phyloP scores from a whole-genome alignment of 768 basidiomycete species.

The Rhodosporidiobolus odoratus region DNA sequence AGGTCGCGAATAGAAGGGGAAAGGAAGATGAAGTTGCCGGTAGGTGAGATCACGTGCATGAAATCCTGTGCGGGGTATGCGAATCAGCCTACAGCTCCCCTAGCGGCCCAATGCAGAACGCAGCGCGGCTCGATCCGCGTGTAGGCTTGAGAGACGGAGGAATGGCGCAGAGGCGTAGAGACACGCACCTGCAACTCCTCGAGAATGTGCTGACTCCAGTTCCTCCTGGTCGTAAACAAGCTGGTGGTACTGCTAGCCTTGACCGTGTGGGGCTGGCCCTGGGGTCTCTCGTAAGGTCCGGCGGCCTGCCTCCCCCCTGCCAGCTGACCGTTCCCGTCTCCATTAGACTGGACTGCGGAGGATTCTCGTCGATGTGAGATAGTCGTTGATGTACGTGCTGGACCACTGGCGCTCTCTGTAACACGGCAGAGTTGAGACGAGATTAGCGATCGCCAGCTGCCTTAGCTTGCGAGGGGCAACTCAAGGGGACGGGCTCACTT shows the following conservation, averaged over 20 bases:
- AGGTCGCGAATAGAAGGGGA: constrained; percentile 74
- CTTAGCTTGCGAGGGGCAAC: too few species aligned
- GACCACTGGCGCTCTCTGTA: too few species aligned
- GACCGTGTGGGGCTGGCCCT: constrained; percentile 22
- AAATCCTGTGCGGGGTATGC: constrained; percentile 55
- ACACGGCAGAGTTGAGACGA: too few species aligned
- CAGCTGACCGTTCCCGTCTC: neutral
- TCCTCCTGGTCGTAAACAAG: constrained; percentile 41
- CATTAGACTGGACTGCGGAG: too few species aligned
- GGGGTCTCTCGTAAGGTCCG: constrained; percentile 20
- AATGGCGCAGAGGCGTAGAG: too few species aligned
- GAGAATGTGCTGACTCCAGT: constrained; percentile 41
- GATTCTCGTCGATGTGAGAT: too few species aligned
- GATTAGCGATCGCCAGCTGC: too few species aligned
- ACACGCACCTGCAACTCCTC: constrained; percentile 38
- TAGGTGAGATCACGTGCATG: constrained; percentile 81
- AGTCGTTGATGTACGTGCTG: too few species aligned
- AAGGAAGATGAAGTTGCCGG: constrained; percentile 85
- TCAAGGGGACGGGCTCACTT: too few species aligned
- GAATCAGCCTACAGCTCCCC: too few species aligned
- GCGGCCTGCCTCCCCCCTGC: neutral
- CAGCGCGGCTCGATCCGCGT: too few species aligned
- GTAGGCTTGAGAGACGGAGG: neutral
- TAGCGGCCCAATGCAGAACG: too few species aligned
- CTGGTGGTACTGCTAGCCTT: constrained; percentile 37